Base-by-base conservation (phyloP, 768 basidiomycete genomes). In the Hydnum rufescens region DNA sequence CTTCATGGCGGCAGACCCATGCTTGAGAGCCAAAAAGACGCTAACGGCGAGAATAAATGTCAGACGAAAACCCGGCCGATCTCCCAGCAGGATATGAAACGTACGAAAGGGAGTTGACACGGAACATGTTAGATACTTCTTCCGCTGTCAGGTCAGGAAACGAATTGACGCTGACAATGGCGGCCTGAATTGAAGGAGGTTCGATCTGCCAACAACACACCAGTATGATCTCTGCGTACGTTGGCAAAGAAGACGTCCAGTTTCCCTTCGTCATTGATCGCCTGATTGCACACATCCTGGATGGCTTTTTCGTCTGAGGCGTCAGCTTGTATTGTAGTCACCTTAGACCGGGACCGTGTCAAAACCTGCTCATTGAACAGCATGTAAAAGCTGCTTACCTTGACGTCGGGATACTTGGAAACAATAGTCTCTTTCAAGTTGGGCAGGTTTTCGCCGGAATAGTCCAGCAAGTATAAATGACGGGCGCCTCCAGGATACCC, bases 171-270 rank as follows among this genome's bases (percentile, higher is more conserved):
- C 4, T 6, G 22, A 32, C 25, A 4, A 23, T 34, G 30, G 3
- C 47, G 19, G 19, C 18, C 22, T 54, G 19, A 51, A 55, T 53
- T 56, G 25, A 6, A 13, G 16, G 44, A 44, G 29, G 36, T 22
- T 6, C 49, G 29, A 51, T 18, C 44, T 18, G 26, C 19, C 46
- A 26, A 3, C 43, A 30, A 28, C 34, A 42, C 23, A 39, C 19
- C 30, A 51, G n/a, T 19, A 52, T 39, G 22, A 0, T 32, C 42
- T 44, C 57, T 51, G 60, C 76, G 51, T 60, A 87, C 90, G 63
- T 96, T 95, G 31, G 92, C 92, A 62, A 90, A 96, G 71, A 95
- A 95, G 57, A 92, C 78, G 58, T 96, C 92, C 8, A 96, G 70
- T 54, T 77, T 73, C 5, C 89, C 88, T 61, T 92, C 80, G 55